Evolutionary conservation across 2,329 filamentous ascomycete species (phyloP).

Genomic region (Ceratocystis cacaofunesta): DNA sequence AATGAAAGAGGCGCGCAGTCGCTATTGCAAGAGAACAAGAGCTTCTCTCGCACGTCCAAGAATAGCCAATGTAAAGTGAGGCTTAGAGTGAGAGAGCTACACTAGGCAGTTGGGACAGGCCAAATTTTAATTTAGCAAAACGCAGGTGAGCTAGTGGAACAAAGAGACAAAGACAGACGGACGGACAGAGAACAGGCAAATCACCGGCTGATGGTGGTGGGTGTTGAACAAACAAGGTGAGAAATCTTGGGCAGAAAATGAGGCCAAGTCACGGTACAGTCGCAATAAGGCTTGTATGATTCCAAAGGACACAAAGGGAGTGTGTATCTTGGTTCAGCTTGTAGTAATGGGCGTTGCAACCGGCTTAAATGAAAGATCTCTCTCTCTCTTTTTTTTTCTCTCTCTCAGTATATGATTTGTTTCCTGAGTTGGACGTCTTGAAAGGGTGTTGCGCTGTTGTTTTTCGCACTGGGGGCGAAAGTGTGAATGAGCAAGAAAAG

Average conservation of each 20-base stretch:
- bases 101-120: neutral
- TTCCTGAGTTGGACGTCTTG: conserved; percentile 10
- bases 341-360: neutral
- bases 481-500: conserved; percentile 10
- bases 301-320: neutral
- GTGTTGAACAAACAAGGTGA: neutral
- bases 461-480: conserved; percentile 16
- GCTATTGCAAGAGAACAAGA: conserved; percentile 17
- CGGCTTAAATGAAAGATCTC: neutral
- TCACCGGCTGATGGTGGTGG: neutral
- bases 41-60: conserved; percentile 1
- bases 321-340: neutral
- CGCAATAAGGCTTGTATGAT: neutral
- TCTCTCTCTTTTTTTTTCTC: neutral
- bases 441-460: conserved; percentile 3
- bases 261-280: neutral
- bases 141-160: neutral
- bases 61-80: neutral
- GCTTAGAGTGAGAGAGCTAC: neutral
- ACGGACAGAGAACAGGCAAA: neutral
- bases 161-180: neutral
- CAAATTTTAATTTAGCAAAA: neutral
- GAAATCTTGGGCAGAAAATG: neutral
- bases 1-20: conserved; percentile 13
- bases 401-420: conserved; percentile 11